Evolutionary conservation across 1,284 basidiomycete genomes (phyloP).

Genomic region (Boletus sp.): DNA sequence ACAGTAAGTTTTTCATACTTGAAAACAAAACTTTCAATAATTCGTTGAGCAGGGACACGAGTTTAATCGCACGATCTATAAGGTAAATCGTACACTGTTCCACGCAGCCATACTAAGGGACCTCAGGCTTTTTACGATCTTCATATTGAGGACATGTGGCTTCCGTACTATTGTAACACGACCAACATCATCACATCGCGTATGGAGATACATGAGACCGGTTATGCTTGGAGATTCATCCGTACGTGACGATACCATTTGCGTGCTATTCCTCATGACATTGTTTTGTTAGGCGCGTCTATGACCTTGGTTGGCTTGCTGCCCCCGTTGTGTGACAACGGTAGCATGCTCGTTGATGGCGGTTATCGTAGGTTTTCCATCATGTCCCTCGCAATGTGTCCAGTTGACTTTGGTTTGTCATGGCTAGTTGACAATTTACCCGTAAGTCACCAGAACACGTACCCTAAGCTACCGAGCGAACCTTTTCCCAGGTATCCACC

Average conservation of each 20-base stretch:
- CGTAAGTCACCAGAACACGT: conserved; percentile 38
- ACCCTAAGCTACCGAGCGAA: not conserved
- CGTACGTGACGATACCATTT: conserved; percentile 44
- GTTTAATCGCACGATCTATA: conserved; percentile 83
- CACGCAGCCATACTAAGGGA: conserved; percentile 4
- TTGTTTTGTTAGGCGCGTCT: conserved; percentile 65
- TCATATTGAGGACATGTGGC: conserved; percentile 99
- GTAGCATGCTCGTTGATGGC: conserved; percentile 90
- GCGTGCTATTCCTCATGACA: not conserved
- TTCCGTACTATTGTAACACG: conserved; percentile 97
- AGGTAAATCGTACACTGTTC: conserved; percentile 41
- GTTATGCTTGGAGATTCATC: conserved; percentile 90
- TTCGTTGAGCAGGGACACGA: conserved; percentile 69
- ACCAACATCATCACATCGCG: conserved; percentile 97
- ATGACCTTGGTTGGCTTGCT: conserved; percentile 97
- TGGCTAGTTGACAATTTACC: conserved; percentile 84
- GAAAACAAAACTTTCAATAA: conserved; percentile 17
- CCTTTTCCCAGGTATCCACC: conserved; percentile 64
- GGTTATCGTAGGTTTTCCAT: conserved; percentile 71
- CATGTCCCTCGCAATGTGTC: not conserved
- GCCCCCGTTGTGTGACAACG: conserved; percentile 93
- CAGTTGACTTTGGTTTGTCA: conserved; percentile 6
- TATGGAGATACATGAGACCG: conserved; percentile 97
- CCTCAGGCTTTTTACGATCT: conserved; percentile 85
- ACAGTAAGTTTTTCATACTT: conserved; percentile 58